Evolutionary conservation across 2,329 filamentous ascomycete genomes (phyloP), one percentile per base, ranked within the genome.

Genomic region (Boeremia exigua): DNA sequence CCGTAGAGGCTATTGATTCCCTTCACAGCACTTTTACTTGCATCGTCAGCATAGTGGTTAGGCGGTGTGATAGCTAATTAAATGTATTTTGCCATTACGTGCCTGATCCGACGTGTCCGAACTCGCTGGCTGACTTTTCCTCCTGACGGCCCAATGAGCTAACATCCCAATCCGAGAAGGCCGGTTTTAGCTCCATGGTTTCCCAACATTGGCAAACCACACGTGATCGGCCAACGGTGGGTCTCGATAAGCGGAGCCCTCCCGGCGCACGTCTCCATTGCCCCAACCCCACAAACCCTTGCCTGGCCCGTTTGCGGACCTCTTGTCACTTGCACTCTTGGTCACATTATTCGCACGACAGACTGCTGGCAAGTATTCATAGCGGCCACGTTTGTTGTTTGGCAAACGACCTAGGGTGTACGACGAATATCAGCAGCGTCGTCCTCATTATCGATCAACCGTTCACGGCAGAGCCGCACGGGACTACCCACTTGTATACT

Each of bases 1-100:
- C 50, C 48, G 58, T 59, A 60, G 62, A 57, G 59, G 54, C 42
- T 48, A 54, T 53, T 58, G 58, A 62, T 62, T 60, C 53, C 56
- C 53, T 62, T 66, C 34, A 53, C 54, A 57, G 43, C 55, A 19
- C 25, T 23, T 37, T 54, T 61, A 36, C 30, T 23, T 55, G 50
- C 56, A 47, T 52, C 23, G 46, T 55, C 48, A 53, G 48, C 40
- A 50, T 45, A 3, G 45, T 52, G 44, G 36, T 32, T 48, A 36
- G 36, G 47, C 28, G 17, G 49, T 29, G 34, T 6, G 40, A 29
- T 47, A 47, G 34, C 33, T 44, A 33, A 29, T 44, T 19, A 38
- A 38, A 44, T 8, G 27, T 40, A 39, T 9, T 19, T 15, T 15
- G 14, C 34, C 3, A 17, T 7, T 29, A n/a, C 25, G 14, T 36